Percentiles rank a stretch among this genome's conserved stretches.
Conservation (phyloP, 31 red algal genomes). For the Odonthalia washingtoniensis region DNA sequence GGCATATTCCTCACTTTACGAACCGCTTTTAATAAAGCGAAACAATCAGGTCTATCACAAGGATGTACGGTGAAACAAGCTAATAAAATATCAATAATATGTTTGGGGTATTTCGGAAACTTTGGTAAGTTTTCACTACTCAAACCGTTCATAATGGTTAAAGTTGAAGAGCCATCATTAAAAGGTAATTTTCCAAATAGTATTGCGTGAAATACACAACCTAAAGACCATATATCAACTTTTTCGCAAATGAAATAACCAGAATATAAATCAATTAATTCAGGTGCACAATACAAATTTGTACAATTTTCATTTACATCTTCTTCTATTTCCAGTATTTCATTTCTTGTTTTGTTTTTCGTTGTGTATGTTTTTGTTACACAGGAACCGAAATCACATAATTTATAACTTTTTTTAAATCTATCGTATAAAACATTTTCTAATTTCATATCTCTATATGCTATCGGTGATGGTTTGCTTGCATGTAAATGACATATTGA, state of each 20-base stretch:
- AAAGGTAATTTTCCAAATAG: slow-evolving; percentile 67
- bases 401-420: slow-evolving; percentile 53
- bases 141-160: slow-evolving; percentile 55
- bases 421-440: slow-evolving; percentile 85
- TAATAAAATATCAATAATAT: slow-evolving; percentile 24
- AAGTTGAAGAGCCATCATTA: slow-evolving; percentile 56
- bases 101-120: slow-evolving; percentile 40
- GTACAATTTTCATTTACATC: slow-evolving; percentile 57
- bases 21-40: slow-evolving; percentile 3
- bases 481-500: slow-evolving; percentile 77
- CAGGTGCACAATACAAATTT: slow-evolving; percentile 79
- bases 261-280: slow-evolving; percentile 64
- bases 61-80: slow-evolving; percentile 40
- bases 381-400: slow-evolving; percentile 92
- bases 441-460: slow-evolving; percentile 81
- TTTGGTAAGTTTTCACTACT: slow-evolving; percentile 29
- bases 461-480: slow-evolving; percentile 56
- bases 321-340: slow-evolving; percentile 54
- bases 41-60: slow-evolving; percentile 24
- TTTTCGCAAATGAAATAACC: slow-evolving; percentile 60
- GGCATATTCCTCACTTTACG: not conserved
- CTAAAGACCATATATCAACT: slow-evolving; percentile 84
- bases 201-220: slow-evolving; percentile 76
- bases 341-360: slow-evolving; percentile 20
- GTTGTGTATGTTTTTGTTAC: slow-evolving; percentile 29